Evolutionary conservation across 192 early-diverging fungal genomes (phyloP), one percentile per base, ranked within the genome.

Genomic region (Linnemannia elongata): DNA sequence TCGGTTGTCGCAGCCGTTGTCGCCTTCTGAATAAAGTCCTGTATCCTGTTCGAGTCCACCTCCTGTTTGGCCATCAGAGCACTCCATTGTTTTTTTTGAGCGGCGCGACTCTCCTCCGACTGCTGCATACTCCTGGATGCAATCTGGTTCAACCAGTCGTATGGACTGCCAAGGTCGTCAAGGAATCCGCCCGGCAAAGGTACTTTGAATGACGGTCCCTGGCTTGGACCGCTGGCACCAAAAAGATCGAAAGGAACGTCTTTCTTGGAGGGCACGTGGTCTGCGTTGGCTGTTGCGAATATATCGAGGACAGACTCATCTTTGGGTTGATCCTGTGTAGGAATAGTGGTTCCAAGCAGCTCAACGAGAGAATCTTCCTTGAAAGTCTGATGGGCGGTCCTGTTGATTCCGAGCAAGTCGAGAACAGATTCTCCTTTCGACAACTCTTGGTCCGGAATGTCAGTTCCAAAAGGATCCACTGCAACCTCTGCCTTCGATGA

Each of bases 21-120:
- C 13, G 55, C 20, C 4, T 68, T 70, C 52, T 79, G 60, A 63
- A 84, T 79, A 74, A 79, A 79, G 0, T 76, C 78, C 3, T 85
- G 38, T 4, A 80, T 38, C 20, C 49, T 71, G n/a, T 42, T 54
- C 5, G 74, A 80, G 57, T 80, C 83, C 24, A 57, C 73, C 12
- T 79, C 74, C 33, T 85, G 83, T 20, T 85, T 85, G 22, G 42
- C 69, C 83, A 77, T 85, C 33, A 85, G 38, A 20, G 78, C 30
- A 4, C 27, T 38, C 74, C 75, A 80, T 30, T 80, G 74, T 30
- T 73, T 22, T 60, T 41, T n/a, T 22, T 75, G 54, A 4, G 33
- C 39, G 0, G 69, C 57, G 13, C 36, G 52, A 69, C 47, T 86
- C 54, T 81, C 75, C 24, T 81, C 69, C 33, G 54, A 76, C 54